Base-by-base conservation (phyloP, 2,329 filamentous ascomycete species). In the Furcasterigmium sp. region DNA sequence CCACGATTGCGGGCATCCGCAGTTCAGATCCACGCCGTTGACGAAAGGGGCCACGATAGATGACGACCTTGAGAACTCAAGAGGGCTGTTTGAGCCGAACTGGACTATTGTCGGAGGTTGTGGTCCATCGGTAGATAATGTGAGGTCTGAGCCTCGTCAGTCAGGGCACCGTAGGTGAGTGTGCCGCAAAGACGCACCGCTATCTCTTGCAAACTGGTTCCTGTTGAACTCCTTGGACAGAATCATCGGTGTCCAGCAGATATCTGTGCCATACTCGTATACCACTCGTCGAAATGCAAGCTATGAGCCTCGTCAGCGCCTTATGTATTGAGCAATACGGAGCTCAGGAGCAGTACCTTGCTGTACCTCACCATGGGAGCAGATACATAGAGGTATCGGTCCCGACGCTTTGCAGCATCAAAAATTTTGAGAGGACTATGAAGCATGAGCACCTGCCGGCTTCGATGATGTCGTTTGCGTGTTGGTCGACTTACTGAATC, bases 221-320 rank as follows among this genome's bases (percentile, higher is more conserved):
- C 81, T 70, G 62, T 84, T 84, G 58, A 84, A 85, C 56, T 84
- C 81, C 54, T 84, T 84, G 41, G 81, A 80, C 3, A 84, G 65
- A 43, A 84, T 78, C 84, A 87, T 87, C 35, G 84, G 84, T 3
- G 82, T 85, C 76, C 83, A 87, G 51, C 76, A 80, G 7, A 87
- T 58, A 57, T 87, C 82, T 14, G 77, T 76, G 38, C 76, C 78
- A 58, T 84, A 86, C 38, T 76, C 68, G 48, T 80, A 72, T 3
- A 82, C 78, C 0, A 83, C 82, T 52, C 85, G 76, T 38, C 84
- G 76, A 56, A 87, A 87, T 37, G 84, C 82, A 34, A 87, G 73
- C 74, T 84, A 48, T 53, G 43, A 36, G 9, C 8, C 19, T 10
- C 10, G 21, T 37, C 42, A 41, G 35, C 9, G 8, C 5, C 10